These are phyloP conservation scores for Lactifluus subvellereus DNA, from an alignment of 768 basidiomycete species.

Conservation along the genomic window DNA sequence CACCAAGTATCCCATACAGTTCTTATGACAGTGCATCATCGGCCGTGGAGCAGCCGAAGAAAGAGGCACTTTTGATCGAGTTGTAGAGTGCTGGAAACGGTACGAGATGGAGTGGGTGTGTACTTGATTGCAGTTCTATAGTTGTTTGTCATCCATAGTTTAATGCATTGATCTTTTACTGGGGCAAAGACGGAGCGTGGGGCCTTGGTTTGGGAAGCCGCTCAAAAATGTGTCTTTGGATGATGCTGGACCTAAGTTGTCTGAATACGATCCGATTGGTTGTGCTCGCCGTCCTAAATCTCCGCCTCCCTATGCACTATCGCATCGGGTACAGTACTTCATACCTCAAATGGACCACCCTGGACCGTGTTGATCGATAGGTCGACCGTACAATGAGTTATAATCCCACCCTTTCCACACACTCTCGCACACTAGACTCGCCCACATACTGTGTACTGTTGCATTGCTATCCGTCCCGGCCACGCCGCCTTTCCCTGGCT, in stretches of 20 bases:
- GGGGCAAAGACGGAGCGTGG: neutral
- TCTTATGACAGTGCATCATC: slow-evolving; percentile 14
- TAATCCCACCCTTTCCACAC: no score
- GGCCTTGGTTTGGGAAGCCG: neutral
- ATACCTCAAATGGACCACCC: no score
- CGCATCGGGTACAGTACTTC: no score
- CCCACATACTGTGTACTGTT: no score
- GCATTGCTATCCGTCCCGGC: no score
- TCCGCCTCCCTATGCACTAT: no score
- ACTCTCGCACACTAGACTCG: no score
- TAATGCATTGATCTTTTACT: neutral
- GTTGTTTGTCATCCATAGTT: slow-evolving; percentile 7
- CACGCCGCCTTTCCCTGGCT: no score
- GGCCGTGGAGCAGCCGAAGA: slow-evolving; percentile 23
- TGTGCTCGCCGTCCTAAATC: no score
- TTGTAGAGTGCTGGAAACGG: slow-evolving; percentile 6
- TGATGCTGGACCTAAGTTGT: neutral
- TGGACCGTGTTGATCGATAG: no score
- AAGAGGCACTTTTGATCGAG: slow-evolving; percentile 25
- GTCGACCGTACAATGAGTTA: no score
- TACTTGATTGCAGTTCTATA: neutral
- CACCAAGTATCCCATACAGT: slow-evolving; percentile 16
- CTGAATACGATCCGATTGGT: neutral
- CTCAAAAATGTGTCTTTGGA: neutral
- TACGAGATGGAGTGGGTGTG: neutral